Base-by-base conservation (phyloP, 1,284 basidiomycete species). In the Coniferiporia weirii region DNA sequence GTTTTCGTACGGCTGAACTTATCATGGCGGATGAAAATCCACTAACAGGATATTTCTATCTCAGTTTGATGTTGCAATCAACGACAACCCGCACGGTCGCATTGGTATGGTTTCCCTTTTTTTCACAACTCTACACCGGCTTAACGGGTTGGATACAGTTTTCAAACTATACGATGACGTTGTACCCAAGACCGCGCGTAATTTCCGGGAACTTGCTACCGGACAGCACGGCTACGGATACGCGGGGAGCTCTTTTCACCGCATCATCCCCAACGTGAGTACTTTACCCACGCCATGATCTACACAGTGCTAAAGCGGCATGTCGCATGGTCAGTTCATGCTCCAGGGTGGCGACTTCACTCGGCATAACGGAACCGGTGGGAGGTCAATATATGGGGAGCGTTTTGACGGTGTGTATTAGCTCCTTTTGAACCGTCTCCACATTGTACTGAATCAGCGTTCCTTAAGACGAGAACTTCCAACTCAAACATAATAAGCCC, bases 131-230 rank as follows among this genome's bases (percentile, higher is more conserved):
- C 38, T 40, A 7, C 8, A 12, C 38, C 38, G 8, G 2, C 38
- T 40, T 15, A 7, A 40, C 15, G 3, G 12, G 38, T 3, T 40
- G 3, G 9, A 15, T 15, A 7, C 47, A 62, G 81, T 87, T 61
- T 93, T 97, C 78, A 87, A 86, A 72, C 83, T 98, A 35, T 97
- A 81, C 69, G 88, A 91, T 73, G 69, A 79, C 0, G 73, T 77
- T 44, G 83, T 86, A n/a, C 88, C 87, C 17, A 80, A 75, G 68
- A 97, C 95, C 0, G 78, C 90, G 0, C 81, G 76, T 60, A 98
- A 99, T 78, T 98, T 98, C 77, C 87, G 95, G 57, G 90, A 94
- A 68, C 84, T 98, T 22, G 90, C 89, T 64, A 91, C 91, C 0
- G 89, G 91, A 20, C 75, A 88, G 71, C 73, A 89, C 27, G 83